Conservation (phyloP, 2,329 filamentous ascomycete species). For the Cercospora sojina region DNA sequence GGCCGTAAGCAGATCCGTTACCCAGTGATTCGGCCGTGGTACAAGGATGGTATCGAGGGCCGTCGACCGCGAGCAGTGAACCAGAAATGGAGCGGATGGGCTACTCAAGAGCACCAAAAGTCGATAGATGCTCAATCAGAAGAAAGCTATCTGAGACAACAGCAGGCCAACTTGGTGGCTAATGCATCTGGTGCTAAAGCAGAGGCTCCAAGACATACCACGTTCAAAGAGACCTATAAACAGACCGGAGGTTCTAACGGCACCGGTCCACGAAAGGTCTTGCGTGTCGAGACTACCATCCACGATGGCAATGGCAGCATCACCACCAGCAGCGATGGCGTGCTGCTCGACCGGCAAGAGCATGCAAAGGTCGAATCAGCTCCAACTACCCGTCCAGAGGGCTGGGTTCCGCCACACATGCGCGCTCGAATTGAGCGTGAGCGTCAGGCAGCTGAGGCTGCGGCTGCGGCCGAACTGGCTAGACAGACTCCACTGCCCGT, state of each 20-base stretch:
- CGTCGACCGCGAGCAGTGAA: not conserved
- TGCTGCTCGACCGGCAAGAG: no score
- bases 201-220: not conserved
- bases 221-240: constrained; percentile 12
- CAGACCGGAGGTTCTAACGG: not conserved
- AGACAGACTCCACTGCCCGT: not conserved
- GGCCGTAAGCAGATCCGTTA: not conserved
- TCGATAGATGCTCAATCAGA: not conserved
- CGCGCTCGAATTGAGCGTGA: constrained; percentile 5
- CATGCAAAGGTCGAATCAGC: not conserved
- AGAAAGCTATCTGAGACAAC: constrained; percentile 2
- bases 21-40: not conserved
- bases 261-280: not conserved
- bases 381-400: not conserved
- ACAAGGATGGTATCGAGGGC: not conserved
- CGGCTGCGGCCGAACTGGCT: not conserved
- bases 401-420: constrained; percentile 12
- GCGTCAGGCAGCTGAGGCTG: constrained; percentile 3
- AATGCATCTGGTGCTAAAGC: not conserved
- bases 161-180: not conserved
- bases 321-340: not conserved
- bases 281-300: constrained; percentile 3
- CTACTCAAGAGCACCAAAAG: constrained; percentile 2
- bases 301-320: constrained; percentile 4
- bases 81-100: not conserved